Percentiles rank a stretch among this genome's conserved stretches.
Conservation (phyloP, 352 stramenopile genomes). For the Globisporangium alternatum region DNA sequence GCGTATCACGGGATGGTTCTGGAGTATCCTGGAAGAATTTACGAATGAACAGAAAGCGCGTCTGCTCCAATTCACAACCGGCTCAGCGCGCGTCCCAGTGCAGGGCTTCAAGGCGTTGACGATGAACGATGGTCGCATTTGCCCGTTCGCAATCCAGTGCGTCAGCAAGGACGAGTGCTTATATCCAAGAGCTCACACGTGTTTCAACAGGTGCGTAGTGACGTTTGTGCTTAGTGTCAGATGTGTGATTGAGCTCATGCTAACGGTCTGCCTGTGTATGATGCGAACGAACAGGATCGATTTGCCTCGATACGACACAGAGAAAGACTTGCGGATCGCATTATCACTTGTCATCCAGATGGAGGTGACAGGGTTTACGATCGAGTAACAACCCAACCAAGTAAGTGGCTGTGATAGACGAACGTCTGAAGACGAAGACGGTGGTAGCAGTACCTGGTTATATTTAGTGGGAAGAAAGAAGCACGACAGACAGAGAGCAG, state of each 20-base stretch:
- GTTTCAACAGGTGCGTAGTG: constrained; percentile 69
- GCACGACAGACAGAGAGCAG: not conserved
- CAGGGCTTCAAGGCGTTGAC: constrained; percentile 87
- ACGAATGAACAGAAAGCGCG: constrained; percentile 93
- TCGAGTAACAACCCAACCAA: constrained; percentile 43
- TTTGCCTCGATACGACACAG: constrained; percentile 65
- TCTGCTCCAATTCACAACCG: constrained; percentile 98
- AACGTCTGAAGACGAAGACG: not conserved
- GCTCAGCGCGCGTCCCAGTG: constrained; percentile 92
- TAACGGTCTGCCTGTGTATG: constrained; percentile 10
- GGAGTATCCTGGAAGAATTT: constrained; percentile 94
- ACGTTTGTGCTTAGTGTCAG: constrained; percentile 13
- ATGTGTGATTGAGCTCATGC: not conserved
- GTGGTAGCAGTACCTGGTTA: not conserved
- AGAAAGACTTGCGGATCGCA: constrained; percentile 77
- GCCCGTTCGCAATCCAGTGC: constrained; percentile 83
- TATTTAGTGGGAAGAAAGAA: constrained; percentile 12
- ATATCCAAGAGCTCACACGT: constrained; percentile 83
- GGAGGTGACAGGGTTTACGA: constrained; percentile 85
- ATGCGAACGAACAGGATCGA: constrained; percentile 48
- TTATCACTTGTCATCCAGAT: constrained; percentile 85
- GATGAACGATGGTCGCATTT: constrained; percentile 87
- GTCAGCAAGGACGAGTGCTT: constrained; percentile 77
- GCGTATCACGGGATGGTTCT: constrained; percentile 96
- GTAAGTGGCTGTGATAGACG: constrained; percentile 7